Evolutionary conservation across 75 land plant genomes (phyloP).

Genomic region (Selaginella tamariscina): DNA sequence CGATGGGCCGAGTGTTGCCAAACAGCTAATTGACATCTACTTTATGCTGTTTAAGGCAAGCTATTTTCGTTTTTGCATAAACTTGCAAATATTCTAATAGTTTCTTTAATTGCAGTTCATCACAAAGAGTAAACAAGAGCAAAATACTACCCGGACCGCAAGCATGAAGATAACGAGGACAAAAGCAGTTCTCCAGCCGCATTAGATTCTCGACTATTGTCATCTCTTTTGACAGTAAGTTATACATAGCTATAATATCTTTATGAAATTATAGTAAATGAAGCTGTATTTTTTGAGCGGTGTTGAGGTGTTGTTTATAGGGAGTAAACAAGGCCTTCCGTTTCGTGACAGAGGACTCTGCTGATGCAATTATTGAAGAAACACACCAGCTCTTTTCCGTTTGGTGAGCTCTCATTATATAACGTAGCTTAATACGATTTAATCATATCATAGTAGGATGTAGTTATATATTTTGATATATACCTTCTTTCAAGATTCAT

Average conservation of each 20-base stretch:
- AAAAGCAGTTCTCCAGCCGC: slow-evolving; percentile 23
- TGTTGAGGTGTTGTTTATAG: slow-evolving; percentile 28
- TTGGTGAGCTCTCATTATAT: slow-evolving; percentile 38
- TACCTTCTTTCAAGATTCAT: slow-evolving; percentile 49
- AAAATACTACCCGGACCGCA: slow-evolving; percentile 18
- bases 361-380: slow-evolving; percentile 62
- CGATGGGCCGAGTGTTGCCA: slow-evolving; percentile 87
- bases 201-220: slow-evolving; percentile 73
- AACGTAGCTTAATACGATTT: background rate
- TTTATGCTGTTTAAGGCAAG: slow-evolving; percentile 85
- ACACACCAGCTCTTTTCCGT: slow-evolving; percentile 79
- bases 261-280: no score
- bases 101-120: slow-evolving; percentile 35
- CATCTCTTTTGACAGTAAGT: slow-evolving; percentile 79
- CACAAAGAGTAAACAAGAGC: slow-evolving; percentile 18
- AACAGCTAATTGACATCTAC: slow-evolving; percentile 80
- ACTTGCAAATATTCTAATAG: background rate
- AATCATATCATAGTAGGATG: background rate
- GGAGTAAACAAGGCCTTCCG: slow-evolving; percentile 98
- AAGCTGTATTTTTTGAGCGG: background rate
- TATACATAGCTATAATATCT: no score
- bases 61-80: background rate
- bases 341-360: slow-evolving; percentile 62
- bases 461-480: slow-evolving; percentile 3
- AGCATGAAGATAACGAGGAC: slow-evolving; percentile 16